A percentile compares a stretch with the other conserved stretches of the same genome.
phyloP scores from a whole-genome alignment of 106 monocot genomes.

The Iris macrosiphon region DNA sequence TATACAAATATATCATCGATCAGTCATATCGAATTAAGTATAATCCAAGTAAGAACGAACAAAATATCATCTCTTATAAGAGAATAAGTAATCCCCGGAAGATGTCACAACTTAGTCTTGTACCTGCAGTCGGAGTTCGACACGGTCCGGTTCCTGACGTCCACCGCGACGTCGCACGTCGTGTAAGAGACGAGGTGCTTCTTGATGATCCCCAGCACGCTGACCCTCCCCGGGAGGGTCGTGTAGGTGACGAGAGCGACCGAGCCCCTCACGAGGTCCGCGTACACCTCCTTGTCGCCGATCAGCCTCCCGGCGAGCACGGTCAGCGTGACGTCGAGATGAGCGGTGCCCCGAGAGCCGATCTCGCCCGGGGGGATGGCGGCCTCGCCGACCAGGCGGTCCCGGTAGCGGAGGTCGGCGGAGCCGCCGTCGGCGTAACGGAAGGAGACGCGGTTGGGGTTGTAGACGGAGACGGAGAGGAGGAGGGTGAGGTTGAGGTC shows the following conservation, averaged over 20 bases:
- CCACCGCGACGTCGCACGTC: conserved; percentile 45
- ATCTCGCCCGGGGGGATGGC: conserved; percentile 58
- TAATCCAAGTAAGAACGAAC: neutral
- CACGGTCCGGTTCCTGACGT: conserved; percentile 18
- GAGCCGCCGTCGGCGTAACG: conserved; percentile 25
- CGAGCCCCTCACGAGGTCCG: conserved; percentile 37
- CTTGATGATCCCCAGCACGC: conserved; percentile 51
- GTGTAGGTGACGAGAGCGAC: conserved; percentile 34
- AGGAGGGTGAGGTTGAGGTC: conserved; percentile 58
- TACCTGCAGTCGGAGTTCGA: conserved; percentile 39
- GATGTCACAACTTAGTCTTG: conserved; percentile 43
- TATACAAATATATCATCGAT: neutral
- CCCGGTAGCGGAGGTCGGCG: conserved; percentile 55
- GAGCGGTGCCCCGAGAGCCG: conserved; percentile 21
- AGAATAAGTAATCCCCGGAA: no score
- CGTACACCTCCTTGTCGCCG: conserved; percentile 22
- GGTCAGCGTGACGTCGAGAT: conserved; percentile 25
- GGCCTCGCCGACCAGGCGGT: conserved; percentile 41
- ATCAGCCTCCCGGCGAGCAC: conserved; percentile 46
- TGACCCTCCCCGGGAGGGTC: conserved; percentile 49
- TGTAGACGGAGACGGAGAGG: conserved; percentile 40
- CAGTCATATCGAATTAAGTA: no score
- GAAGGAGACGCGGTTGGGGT: conserved; percentile 70
- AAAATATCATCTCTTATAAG: no score
- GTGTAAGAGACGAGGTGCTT: conserved; percentile 40